A percentile compares a stretch with the other conserved stretches of the same genome.
phyloP scores from a whole-genome alignment of 352 stramenopile genomes.

The Blastocystis sp. region DNA sequence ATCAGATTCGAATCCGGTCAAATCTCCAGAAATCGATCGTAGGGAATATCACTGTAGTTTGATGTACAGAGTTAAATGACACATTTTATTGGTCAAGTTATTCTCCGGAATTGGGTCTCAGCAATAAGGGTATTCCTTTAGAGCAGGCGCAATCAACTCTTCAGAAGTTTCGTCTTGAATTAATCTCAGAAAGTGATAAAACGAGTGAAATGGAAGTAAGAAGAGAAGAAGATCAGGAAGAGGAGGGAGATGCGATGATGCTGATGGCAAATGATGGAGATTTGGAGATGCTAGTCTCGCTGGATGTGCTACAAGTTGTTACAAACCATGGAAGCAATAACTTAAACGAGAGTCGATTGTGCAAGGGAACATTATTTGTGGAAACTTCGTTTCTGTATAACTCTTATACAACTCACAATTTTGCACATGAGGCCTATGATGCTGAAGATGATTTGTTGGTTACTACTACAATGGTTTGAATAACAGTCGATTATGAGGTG shows the following conservation, averaged over 20 bases:
- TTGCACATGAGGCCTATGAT: not conserved
- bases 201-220: not conserved
- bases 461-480: not conserved
- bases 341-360: slow-evolving; percentile 46
- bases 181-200: not conserved
- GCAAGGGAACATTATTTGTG: slow-evolving; percentile 19
- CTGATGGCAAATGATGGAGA: not conserved
- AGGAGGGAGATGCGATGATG: slow-evolving; percentile 23
- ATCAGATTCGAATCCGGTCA: not conserved
- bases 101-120: slow-evolving; percentile 18
- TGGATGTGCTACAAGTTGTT: not conserved
- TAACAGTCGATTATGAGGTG: not conserved
- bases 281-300: slow-evolving; percentile 6
- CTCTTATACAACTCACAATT: not conserved
- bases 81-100: slow-evolving; percentile 23
- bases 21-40: not conserved
- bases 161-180: not conserved
- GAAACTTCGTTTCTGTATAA: slow-evolving; percentile 26
- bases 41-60: not conserved
- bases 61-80: not conserved
- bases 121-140: slow-evolving; percentile 37
- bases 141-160: not conserved
- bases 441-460: not conserved
- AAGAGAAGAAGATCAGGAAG: not conserved
- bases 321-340: not conserved